Base-by-base conservation (phyloP, 345 rosid genomes). In the Viola odorata region DNA sequence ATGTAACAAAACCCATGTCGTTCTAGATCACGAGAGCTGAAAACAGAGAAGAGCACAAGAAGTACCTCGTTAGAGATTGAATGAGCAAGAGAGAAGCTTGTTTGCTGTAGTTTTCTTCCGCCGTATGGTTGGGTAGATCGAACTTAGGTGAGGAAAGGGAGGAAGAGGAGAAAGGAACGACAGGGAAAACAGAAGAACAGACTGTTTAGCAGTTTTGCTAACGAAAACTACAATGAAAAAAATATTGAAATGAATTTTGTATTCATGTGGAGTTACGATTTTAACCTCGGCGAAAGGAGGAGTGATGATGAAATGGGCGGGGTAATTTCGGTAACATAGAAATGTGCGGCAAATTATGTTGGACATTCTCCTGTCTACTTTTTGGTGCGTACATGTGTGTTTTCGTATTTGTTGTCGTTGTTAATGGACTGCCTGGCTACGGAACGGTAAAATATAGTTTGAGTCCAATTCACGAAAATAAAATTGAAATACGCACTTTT, bases 181-280 rank as follows among this genome's bases (percentile, higher is more conserved):
- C n/a, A n/a, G n/a, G n/a, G n/a, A n/a, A 37, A 7, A 55, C 13
- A 57, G 12, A 45, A 38, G 37, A 60, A 66, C 56, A 16, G 62
- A 32, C 55, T 50, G 50, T 61, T 71, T 54, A 50, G 55, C 55
- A 50, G 50, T 61, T 71, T 54, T 56, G 55, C 63, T 23, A 50
- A 66, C 69, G 74, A 65, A 61, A 62, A 49, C 45, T 72, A 47
- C 74, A 58, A 62, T 36, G 77, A 47, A 12, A 76, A 64, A 23
- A 23, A 2, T 23, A 23, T 23, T 23, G 32, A 23, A 23, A n/a
- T 12, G n/a, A 48, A 55, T 68, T 45, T 60, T 45, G 45, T 55
- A 40, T 6, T 9, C 3, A 23, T 0, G 2, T 11, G 3, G 5
- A 45, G 14, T 72, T 65, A 72, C 80, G 52, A 11, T 49, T 68